Base-by-base conservation (phyloP, 1,139 yeast genomes). In the Blastobotrys elegans region DNA sequence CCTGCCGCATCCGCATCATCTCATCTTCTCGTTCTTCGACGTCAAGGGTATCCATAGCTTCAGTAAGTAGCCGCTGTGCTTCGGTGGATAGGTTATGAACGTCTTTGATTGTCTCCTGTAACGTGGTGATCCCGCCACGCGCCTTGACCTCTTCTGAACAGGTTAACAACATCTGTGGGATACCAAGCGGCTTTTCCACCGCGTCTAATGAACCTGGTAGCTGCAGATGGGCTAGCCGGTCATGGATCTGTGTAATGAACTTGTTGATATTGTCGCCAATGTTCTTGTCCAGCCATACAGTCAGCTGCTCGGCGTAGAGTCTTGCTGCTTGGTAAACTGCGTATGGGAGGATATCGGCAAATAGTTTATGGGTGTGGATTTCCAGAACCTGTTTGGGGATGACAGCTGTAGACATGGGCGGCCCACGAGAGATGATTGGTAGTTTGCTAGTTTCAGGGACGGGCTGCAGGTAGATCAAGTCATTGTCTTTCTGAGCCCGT, bases 401-500 rank as follows among this genome's bases (percentile, higher is more conserved):
- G 5, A 73, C 54, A 0, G 81, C 70, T 46, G 77, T 77, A 0
- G 83, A 87, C 73, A 84, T 77, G 6, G 75, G 38, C 3, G 53
- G 63, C 0, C 79, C 81, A 0, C 77, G 74, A 0, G 68, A 62
- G 3, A 82, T 68, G 0, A 69, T 61, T 1, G 79, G 69, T 4
- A 82, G 58, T 1, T 72, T 70, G 0, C 64, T 54, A 2, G 61
- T 63, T 0, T 60, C 59, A 0, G 95, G 95, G 0, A 88, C 80
- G 0, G 71, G 66, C 53, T 84, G 81, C 40, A 85, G 65, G 63
- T 87, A 87, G 4, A 89, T 80, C 57, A 88, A 70, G 59, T 87
- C 92, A 60, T 89, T 89, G 55, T 89, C 96, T 56, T 80, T 76
- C 55, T 84, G 89, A 0, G 90, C 79, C 1, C 75, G 69, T 14